Conservation (phyloP, 192 early-diverging fungal species). For the Lobulomyces angularis region DNA sequence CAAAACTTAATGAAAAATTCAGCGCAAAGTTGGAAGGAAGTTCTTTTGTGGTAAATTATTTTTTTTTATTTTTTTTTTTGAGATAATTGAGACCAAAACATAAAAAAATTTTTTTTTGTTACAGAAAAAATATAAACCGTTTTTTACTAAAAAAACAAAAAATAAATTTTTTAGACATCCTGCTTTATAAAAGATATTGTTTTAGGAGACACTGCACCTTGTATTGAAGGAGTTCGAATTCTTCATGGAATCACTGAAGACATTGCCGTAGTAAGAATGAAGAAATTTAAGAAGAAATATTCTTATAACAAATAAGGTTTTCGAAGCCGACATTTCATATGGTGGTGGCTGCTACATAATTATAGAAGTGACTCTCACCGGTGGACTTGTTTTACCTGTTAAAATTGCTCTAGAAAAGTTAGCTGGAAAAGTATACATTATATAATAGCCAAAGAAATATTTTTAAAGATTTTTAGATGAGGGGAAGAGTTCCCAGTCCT, state of each 20-base stretch:
- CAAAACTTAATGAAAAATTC: conserved; percentile 23
- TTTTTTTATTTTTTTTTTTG: conserved; percentile 2
- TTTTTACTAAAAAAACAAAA: too few relatives aligned
- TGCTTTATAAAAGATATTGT: conserved; percentile 26
- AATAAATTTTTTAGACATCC: conserved; percentile 15
- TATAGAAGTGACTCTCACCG: conserved; percentile 25
- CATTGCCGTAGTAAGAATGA: conserved; percentile 27
- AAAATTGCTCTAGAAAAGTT: conserved; percentile 25
- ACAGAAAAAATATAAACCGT: too few relatives aligned
- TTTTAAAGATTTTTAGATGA: conserved; percentile 9
- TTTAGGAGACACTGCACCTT: conserved; percentile 34
- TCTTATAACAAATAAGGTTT: conserved; percentile 5
- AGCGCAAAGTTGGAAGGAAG: conserved; percentile 35
- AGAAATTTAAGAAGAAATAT: background rate
- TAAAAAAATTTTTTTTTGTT: conserved; percentile 7
- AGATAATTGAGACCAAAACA: too few relatives aligned
- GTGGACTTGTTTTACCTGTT: conserved; percentile 28
- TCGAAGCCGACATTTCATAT: conserved; percentile 35
- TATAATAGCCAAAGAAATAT: background rate
- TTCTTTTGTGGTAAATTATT: conserved; percentile 22
- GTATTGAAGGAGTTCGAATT: conserved; percentile 23
- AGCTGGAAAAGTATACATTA: conserved; percentile 19
- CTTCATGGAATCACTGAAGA: conserved; percentile 37
- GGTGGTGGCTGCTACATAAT: conserved; percentile 32
- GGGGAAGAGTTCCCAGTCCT: conserved; percentile 29